Conservation (phyloP, 768 basidiomycete species). For the Glaciozyma martinii region DNA sequence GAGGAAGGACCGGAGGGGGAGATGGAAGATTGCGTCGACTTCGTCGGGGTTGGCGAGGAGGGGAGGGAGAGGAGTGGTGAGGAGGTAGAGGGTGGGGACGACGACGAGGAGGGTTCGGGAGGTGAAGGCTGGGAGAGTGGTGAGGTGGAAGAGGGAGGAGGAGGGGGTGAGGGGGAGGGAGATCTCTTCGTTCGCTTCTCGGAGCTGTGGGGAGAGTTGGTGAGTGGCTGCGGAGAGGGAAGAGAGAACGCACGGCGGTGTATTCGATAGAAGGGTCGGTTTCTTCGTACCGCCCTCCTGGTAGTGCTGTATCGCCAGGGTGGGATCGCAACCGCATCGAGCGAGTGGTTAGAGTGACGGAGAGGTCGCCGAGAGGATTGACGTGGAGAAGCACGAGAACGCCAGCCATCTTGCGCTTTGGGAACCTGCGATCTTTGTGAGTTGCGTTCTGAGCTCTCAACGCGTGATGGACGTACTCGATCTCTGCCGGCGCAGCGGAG, state of each 20-base stretch:
- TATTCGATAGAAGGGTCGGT: constrained; percentile 11
- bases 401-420: constrained; percentile 18
- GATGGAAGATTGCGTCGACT: constrained; percentile 31
- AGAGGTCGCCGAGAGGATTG: constrained; percentile 9
- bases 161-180: constrained; percentile 6
- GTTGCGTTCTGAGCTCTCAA: background rate
- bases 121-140: constrained; percentile 29
- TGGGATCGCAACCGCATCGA: constrained; percentile 19
- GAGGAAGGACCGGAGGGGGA: constrained; percentile 12
- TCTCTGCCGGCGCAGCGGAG: background rate
- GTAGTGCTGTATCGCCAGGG: constrained; percentile 33
- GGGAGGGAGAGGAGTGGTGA: constrained; percentile 2
- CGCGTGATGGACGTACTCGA: background rate
- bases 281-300: constrained; percentile 29
- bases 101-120: constrained; percentile 34
- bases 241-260: constrained; percentile 22
- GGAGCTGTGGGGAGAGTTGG: constrained; percentile 4
- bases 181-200: constrained; percentile 34
- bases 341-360: constrained; percentile 31
- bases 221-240: too few species aligned
- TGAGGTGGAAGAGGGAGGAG: constrained; percentile 21
- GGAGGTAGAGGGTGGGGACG: constrained; percentile 29
- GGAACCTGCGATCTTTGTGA: constrained; percentile 1
- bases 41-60: constrained; percentile 26
- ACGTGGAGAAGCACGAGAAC: constrained; percentile 32